Evolutionary conservation across 2,329 filamentous ascomycete genomes (phyloP).

Genomic region (Sclerotinia nivalis): DNA sequence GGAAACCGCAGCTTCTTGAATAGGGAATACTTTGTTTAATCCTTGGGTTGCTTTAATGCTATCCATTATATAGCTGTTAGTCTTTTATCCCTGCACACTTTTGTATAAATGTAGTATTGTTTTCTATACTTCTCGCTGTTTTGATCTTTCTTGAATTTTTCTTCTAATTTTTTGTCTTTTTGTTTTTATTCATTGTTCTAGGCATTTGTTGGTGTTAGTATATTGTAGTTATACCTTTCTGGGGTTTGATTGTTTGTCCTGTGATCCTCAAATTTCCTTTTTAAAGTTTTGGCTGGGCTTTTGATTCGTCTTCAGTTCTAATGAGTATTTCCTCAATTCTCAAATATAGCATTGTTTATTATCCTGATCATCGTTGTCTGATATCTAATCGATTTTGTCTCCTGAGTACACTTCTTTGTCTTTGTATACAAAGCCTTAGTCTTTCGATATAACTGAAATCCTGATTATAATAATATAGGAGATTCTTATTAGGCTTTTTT

Average conservation of each 20-base stretch:
- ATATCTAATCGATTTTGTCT: too few species aligned
- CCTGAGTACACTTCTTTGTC: too few species aligned
- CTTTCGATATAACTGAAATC: too few species aligned
- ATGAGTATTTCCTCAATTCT: too few species aligned
- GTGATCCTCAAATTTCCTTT: too few species aligned
- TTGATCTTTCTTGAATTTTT: neutral
- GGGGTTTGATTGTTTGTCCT: neutral
- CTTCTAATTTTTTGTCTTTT: neutral
- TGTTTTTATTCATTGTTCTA: neutral
- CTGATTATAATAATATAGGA: too few species aligned
- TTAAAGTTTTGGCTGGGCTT: too few species aligned
- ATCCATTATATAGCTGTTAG: neutral
- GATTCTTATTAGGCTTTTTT: too few species aligned
- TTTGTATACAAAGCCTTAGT: too few species aligned
- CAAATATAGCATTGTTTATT: too few species aligned
- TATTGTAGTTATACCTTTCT: neutral
- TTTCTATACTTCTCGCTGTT: neutral
- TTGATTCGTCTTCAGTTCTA: too few species aligned
- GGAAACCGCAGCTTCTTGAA: conserved; percentile 6
- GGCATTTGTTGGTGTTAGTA: neutral
- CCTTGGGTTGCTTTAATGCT: neutral
- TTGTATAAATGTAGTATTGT: neutral
- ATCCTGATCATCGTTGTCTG: too few species aligned
- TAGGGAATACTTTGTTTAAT: conserved; percentile 13
- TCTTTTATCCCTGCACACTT: neutral